Percentiles rank a stretch among this genome's conserved stretches.
Conservation (phyloP, 1,284 basidiomycete genomes). For the Moesziomyces parantarcticus region DNA sequence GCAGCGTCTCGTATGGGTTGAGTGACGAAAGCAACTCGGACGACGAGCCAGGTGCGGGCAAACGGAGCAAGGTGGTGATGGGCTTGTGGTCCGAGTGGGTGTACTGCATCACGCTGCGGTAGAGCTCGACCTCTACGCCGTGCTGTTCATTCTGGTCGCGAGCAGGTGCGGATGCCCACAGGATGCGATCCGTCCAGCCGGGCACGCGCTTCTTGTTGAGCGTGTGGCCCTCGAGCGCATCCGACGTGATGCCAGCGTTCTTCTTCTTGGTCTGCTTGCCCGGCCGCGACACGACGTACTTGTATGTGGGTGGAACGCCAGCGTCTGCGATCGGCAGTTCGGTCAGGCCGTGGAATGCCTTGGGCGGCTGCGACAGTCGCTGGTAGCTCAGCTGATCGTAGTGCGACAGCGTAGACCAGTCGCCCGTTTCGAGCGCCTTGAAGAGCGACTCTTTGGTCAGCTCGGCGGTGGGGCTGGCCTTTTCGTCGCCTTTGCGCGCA, state of each 20-base stretch:
- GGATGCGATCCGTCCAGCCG: constrained; percentile 93
- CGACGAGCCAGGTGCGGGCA: constrained; percentile 70
- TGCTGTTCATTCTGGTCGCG: constrained; percentile 32
- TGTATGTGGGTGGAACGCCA: constrained; percentile 64
- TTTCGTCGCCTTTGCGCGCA: constrained; percentile 15
- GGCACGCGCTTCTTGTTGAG: constrained; percentile 79
- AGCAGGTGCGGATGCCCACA: constrained; percentile 74
- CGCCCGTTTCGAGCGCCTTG: constrained; percentile 38
- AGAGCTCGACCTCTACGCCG: constrained; percentile 61
- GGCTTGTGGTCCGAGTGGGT: constrained; percentile 68
- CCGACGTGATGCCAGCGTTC: constrained; percentile 35
- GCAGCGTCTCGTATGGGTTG: constrained; percentile 60
- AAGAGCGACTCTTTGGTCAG: constrained; percentile 40
- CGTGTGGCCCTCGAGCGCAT: constrained; percentile 35
- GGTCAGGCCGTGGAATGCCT: constrained; percentile 60
- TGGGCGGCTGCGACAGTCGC: constrained; percentile 28
- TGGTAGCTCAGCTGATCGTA: constrained; percentile 63
- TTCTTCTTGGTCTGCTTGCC: constrained; percentile 38
- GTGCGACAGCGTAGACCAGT: constrained; percentile 52
- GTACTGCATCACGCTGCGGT: constrained; percentile 64
- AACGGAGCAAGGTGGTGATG: constrained; percentile 63
- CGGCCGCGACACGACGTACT: constrained; percentile 54
- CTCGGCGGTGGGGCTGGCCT: constrained; percentile 2
- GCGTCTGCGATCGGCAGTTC: constrained; percentile 48
- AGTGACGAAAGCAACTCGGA: constrained; percentile 69